A percentile compares a stretch with the other conserved stretches of the same genome.
Conservation (phyloP, 2,329 filamentous ascomycete species). For the Cladosporium sp. region DNA sequence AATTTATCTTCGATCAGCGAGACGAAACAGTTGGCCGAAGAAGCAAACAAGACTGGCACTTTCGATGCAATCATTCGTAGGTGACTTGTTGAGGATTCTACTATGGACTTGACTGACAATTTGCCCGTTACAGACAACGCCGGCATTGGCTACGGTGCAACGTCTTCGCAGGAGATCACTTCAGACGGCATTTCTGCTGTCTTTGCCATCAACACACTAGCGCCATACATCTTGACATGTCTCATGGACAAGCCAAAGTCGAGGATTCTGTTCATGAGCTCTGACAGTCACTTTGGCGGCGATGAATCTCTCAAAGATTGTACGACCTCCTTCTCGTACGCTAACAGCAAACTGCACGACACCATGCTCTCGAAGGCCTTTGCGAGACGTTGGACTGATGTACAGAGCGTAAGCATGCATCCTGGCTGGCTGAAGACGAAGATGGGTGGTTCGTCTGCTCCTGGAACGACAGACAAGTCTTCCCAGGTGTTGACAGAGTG, state of each 20-base stretch:
- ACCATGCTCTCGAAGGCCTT: constrained; percentile 55
- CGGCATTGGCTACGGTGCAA: constrained; percentile 42
- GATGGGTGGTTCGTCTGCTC: constrained; percentile 43
- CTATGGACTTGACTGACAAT: not conserved
- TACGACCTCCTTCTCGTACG: constrained; percentile 46
- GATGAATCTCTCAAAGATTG: constrained; percentile 42
- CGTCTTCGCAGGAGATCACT: constrained; percentile 43
- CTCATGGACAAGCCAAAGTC: constrained; percentile 49
- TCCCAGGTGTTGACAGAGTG: constrained; percentile 50
- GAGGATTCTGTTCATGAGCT: constrained; percentile 51
- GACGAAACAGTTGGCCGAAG: constrained; percentile 51
- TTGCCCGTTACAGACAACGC: constrained; percentile 34
- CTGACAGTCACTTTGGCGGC: constrained; percentile 50
- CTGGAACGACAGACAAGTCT: constrained; percentile 47
- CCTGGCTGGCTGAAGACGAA: constrained; percentile 43
- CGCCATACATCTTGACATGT: constrained; percentile 56
- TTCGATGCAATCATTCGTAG: constrained; percentile 57
- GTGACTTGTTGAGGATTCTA: constrained; percentile 35
- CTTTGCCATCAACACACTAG: constrained; percentile 55
- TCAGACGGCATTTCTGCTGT: constrained; percentile 48
- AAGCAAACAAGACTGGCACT: constrained; percentile 48
- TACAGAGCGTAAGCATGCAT: constrained; percentile 48
- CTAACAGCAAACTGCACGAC: constrained; percentile 56
- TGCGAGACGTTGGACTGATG: constrained; percentile 44
- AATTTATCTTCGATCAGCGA: constrained; percentile 53